phyloP scores from a whole-genome alignment of 2,329 filamentous ascomycete species.

The Exophiala spinifera region DNA sequence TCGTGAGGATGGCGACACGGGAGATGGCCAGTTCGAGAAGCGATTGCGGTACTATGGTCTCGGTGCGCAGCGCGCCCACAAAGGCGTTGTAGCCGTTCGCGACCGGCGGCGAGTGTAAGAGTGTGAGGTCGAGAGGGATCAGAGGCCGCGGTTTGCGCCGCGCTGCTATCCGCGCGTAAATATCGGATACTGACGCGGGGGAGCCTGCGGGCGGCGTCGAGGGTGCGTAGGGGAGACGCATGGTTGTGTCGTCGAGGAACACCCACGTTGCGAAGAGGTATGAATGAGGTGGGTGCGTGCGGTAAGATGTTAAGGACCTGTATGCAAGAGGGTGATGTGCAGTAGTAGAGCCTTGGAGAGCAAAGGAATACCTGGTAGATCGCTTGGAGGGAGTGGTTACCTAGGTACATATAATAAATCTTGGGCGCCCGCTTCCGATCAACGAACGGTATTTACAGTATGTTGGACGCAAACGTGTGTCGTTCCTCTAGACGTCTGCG shows the following conservation, averaged over 20 bases:
- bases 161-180: conserved; percentile 62
- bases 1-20: conserved; percentile 74
- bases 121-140: conserved; percentile 70
- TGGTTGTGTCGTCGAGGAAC: conserved; percentile 21
- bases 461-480: no score
- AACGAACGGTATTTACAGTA: no score
- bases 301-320: no score
- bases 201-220: conserved; percentile 26
- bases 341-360: no score
- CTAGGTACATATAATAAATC: no score
- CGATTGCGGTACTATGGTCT: conserved; percentile 45
- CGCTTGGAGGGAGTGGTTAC: no score
- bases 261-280: no score
- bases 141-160: conserved; percentile 68
- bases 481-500: no score
- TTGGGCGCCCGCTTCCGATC: no score
- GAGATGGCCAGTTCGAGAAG: conserved; percentile 76
- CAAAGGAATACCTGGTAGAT: no score
- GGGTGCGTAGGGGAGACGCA: conserved; percentile 40
- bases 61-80: conserved; percentile 53
- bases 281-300: no score
- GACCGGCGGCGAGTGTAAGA: conserved; percentile 70
- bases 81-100: conserved; percentile 68
- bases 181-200: conserved; percentile 38
- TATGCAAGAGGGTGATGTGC: no score